phyloP scores from a whole-genome alignment of 306 rosid species.

The Cucurbita moschata region DNA sequence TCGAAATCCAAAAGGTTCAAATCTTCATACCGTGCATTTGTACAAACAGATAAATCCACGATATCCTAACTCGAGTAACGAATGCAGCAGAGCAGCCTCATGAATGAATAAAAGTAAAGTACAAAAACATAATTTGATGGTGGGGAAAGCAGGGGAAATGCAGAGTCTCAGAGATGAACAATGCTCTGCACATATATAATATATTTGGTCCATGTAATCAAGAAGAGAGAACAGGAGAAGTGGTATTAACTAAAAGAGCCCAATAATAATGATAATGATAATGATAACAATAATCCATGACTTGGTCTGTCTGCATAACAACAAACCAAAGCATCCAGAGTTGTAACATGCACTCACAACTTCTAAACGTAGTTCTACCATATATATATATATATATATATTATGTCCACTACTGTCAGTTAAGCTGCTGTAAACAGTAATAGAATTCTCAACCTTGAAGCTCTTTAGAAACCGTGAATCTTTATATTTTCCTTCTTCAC shows the following conservation, averaged over 20 bases:
- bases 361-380: neutral
- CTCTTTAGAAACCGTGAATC: conserved; percentile 32
- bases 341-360: neutral
- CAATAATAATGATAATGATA: no score
- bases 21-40: no score
- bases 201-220: no score
- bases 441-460: neutral
- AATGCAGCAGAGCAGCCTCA: neutral
- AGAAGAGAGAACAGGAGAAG: neutral
- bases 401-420: neutral
- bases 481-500: conserved; percentile 38
- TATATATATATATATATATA: no score
- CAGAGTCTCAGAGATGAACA: neutral
- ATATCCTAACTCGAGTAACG: neutral
- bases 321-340: conserved; percentile 1
- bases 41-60: neutral
- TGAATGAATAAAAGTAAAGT: no score
- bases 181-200: neutral
- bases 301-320: conserved; percentile 1
- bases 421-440: conserved; percentile 2
- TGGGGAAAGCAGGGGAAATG: neutral
- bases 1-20: neutral
- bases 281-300: neutral
- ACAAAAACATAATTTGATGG: neutral
- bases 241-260: neutral